A percentile compares a stretch with the other conserved stretches of the same genome.
phyloP scores from a whole-genome alignment of 176 grass and related monocot species.

The Typha latifolia region DNA sequence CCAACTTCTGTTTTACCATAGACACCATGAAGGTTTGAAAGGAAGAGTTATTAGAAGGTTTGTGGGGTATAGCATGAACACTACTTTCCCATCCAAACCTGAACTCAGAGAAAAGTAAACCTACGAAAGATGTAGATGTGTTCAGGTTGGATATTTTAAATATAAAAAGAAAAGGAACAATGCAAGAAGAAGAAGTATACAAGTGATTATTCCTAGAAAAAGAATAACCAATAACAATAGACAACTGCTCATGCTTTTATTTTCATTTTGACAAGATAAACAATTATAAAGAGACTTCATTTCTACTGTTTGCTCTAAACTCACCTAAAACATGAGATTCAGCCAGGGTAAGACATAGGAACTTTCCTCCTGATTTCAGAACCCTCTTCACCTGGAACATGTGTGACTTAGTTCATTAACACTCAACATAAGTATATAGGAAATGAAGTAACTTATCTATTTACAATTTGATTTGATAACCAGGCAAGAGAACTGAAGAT shows the following conservation, averaged over 20 bases:
- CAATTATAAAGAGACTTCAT: not conserved
- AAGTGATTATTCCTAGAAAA: not conserved
- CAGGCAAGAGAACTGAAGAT: not conserved
- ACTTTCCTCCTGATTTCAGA: constrained; percentile 74
- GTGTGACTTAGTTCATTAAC: not conserved
- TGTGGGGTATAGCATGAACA: constrained; percentile 63
- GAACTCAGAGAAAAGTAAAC: constrained; percentile 65
- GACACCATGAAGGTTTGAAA: constrained; percentile 95
- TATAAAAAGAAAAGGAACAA: not conserved
- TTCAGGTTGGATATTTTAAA: not conserved
- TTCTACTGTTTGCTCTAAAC: constrained; percentile 5
- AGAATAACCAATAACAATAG: constrained; percentile 11
- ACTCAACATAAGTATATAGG: not conserved
- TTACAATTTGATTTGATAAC: not conserved
- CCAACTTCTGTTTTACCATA: constrained; percentile 54
- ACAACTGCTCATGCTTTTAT: constrained; percentile 5
- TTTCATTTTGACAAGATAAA: constrained; percentile 7
- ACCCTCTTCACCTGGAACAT: constrained; percentile 67
- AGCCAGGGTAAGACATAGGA: constrained; percentile 76
- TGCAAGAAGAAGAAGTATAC: not conserved
- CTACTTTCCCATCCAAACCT: constrained; percentile 89
- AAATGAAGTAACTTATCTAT: not conserved
- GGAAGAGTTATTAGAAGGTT: constrained; percentile 42
- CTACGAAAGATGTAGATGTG: constrained; percentile 34
- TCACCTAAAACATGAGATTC: constrained; percentile 97